Base-by-base conservation (phyloP, 2,329 filamentous ascomycete species). In the Phialemoniopsis sp. region DNA sequence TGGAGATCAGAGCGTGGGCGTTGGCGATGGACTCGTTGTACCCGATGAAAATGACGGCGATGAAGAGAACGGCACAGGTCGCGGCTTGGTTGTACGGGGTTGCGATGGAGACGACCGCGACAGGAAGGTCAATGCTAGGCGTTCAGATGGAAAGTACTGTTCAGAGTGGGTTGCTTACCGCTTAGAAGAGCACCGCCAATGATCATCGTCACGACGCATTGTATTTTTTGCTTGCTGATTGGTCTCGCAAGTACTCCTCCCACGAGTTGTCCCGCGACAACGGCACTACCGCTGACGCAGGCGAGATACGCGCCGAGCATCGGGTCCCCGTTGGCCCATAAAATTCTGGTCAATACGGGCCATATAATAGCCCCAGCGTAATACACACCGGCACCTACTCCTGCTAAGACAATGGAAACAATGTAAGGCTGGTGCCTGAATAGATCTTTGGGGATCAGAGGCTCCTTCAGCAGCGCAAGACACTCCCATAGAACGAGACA, bases 331-430 rank as follows among this genome's bases (percentile, higher is more conserved):
- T 53, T 51, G 4, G 49, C 43, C 41, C 61, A 62, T 14, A 64
- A 38, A 17, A 57, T 53, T 8, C 47, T 46, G 5, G 62, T 53
- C 53, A 60, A 60, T 14, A 48, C 46, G 2, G 62, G 60, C 60
- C 60, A 65, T 12, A 64, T 51, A 17, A 64, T 56, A 19, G 58
- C 58, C 31, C 63, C 56, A 34, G 56, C 60, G 39, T 63, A 64
- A 50, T 63, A 64, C 10, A 62, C 53, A 32, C 55, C 57, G n/a
- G 61, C 60, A 14, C 58, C 61, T 4, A 64, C 48, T n/a, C 57
- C 57, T 8, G 54, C 53, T 17, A 60, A 42, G 26, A 63, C 46
- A 15, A 54, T 53, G 9, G 53, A 51, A 8, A 58, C 54, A 19
- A 55, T 53, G 53, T 58, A 59, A 15, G 42, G 47, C 18, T 45